phyloP scores from a whole-genome alignment of 2,329 filamentous ascomycete genomes.

The Neofusicoccum kwambonambiense region DNA sequence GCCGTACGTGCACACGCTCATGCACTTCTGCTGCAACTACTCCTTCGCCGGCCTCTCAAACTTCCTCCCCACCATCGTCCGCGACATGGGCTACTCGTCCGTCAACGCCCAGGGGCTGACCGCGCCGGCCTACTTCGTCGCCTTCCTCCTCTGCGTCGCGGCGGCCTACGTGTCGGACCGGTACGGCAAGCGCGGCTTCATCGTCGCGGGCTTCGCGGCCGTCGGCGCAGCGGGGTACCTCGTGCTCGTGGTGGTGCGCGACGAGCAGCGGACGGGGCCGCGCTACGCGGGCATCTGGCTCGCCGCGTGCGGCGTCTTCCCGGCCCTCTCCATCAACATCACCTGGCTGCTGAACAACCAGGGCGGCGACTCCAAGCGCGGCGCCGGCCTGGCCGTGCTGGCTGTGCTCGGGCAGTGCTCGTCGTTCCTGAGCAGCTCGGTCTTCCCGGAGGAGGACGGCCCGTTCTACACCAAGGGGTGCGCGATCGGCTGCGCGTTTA shows the following conservation, averaged over 20 bases:
- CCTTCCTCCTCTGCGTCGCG: conserved; percentile 37
- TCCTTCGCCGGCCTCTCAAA: conserved; percentile 42
- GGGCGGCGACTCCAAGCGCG: conserved; percentile 30
- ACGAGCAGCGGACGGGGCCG: conserved; percentile 26
- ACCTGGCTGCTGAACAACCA: conserved; percentile 36
- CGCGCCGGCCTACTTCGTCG: conserved; percentile 42
- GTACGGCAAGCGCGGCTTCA: conserved; percentile 35
- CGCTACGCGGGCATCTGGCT: conserved; percentile 42
- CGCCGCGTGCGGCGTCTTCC: conserved; percentile 36
- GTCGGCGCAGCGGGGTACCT: conserved; percentile 37
- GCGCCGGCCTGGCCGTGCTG: conserved; percentile 27
- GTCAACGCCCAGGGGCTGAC: conserved; percentile 43
- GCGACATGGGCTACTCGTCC: conserved; percentile 41
- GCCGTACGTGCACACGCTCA: conserved; percentile 37
- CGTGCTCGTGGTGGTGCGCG: conserved; percentile 28
- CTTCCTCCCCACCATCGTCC: conserved; percentile 44
- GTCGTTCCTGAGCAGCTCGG: conserved; percentile 29
- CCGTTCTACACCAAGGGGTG: conserved; percentile 2
- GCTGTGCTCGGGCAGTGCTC: conserved; percentile 31
- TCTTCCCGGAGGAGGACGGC: conserved; percentile 26
- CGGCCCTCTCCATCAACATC: conserved; percentile 30
- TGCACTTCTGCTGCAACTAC: conserved; percentile 43
- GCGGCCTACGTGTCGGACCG: conserved; percentile 38
- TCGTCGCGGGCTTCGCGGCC: conserved; percentile 30
- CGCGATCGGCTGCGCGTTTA: neutral